phyloP scores from a whole-genome alignment of 2,329 filamentous ascomycete species.

The Sporothrix pseudoabietina region DNA sequence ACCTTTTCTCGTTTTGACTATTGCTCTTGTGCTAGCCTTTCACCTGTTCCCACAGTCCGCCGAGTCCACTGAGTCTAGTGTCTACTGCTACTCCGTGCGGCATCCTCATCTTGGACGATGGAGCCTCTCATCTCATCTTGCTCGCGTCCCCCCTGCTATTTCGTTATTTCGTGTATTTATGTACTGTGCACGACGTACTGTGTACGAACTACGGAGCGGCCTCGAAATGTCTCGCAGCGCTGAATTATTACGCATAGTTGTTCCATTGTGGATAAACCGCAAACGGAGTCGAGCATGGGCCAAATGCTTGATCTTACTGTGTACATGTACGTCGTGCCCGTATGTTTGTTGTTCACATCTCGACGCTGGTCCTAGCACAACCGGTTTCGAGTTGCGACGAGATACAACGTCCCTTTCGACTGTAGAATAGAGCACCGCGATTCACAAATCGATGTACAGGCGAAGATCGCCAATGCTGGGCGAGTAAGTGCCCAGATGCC shows the following conservation, averaged over 20 bases:
- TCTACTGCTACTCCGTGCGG: constrained; percentile 4
- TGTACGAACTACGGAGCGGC: background rate
- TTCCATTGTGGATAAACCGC: constrained; percentile 14
- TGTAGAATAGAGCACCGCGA: background rate
- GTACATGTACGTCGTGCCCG: too few relatives aligned
- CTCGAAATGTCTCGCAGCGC: constrained; percentile 23
- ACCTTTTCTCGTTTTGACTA: constrained; percentile 6
- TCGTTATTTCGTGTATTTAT: background rate
- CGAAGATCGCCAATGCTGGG: background rate
- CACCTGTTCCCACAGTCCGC: background rate
- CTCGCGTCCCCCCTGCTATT: constrained; percentile 1
- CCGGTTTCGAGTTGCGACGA: background rate
- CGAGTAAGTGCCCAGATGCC: background rate
- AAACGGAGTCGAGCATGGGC: background rate
- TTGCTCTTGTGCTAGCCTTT: background rate
- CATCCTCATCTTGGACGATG: constrained; percentile 15
- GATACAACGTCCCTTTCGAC: background rate
- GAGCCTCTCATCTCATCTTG: constrained; percentile 7
- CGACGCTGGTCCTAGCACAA: background rate
- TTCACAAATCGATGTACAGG: background rate
- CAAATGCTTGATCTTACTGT: constrained; percentile 2
- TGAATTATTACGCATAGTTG: constrained; percentile 6
- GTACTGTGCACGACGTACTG: background rate
- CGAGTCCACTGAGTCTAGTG: background rate
- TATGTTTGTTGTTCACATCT: background rate